Base-by-base conservation (phyloP, 177 flowering plant species). In the Vitis hybrid region DNA sequence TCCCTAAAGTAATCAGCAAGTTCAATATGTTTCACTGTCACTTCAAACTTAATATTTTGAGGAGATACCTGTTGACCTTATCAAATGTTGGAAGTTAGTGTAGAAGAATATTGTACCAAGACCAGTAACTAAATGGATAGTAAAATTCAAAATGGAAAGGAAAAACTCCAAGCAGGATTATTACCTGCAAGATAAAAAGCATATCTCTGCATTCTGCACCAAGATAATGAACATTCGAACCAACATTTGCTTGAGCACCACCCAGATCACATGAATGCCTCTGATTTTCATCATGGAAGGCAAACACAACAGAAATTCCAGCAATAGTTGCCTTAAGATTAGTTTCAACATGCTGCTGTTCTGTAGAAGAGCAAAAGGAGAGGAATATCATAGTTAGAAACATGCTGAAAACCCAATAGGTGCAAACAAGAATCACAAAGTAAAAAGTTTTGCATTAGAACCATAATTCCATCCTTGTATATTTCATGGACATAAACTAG, bases 281-380 rank as follows among this genome's bases (percentile, higher is more conserved):
- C 62, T 73, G 69, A 65, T 78, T 74, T 72, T 88, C 95, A 79
- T 92, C 95, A 66, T 80, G 65, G 52, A 93, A 86, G 34, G 84
- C 83, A 60, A 94, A 78, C 14, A 82, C 59, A 59, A 92, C 59
- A 56, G 94, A 85, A 67, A 92, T 61, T 63, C 88, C 88, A 74
- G 87, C 76, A 72, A 92, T 18, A 39, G 81, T 77, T 64, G 88
- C 94, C 74, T 76, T 89, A n/a, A 94, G 72, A 75, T 85, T 90
- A 52, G 90, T 90, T 80, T 89, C 87, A 66, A 87, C 79, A 75
- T 82, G 91, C 79, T 87, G 86, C 78, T 86, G 91, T 72, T 85
- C 99, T 95, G 97, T 70, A 78, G 56, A 71, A 16, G 48, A 18
- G 51, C 29, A 57, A 62, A 66, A 59, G 18, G n/a, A 65, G 57